Evolutionary conservation across 306 rosid genomes (phyloP).

Genomic region (Vigna angularis): DNA sequence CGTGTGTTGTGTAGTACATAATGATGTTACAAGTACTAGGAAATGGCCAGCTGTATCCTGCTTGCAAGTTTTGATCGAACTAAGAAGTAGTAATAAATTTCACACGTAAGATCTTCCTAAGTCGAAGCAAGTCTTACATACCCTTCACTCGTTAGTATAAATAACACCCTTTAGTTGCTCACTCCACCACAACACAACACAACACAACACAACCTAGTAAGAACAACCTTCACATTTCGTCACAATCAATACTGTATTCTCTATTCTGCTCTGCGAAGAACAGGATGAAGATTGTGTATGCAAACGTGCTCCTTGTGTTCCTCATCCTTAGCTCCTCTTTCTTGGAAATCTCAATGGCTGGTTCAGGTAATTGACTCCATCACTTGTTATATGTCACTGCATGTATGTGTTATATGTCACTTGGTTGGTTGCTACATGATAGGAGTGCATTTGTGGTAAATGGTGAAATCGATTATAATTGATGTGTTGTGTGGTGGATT

Average conservation of each 20-base stretch:
- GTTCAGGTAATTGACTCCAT: slow-evolving; percentile 58
- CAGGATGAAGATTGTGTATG: slow-evolving; percentile 61
- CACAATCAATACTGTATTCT: neutral
- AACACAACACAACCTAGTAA: too few species aligned
- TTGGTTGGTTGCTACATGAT: neutral
- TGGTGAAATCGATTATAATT: neutral
- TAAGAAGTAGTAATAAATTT: neutral
- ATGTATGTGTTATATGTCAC: neutral
- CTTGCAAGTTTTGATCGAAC: neutral
- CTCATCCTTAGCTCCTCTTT: slow-evolving; percentile 67
- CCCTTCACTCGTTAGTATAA: slow-evolving; percentile 27
- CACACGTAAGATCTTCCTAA: neutral
- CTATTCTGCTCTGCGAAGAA: neutral
- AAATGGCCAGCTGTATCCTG: slow-evolving; percentile 38
- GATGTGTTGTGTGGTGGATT: neutral
- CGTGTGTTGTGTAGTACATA: neutral
- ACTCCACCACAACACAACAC: neutral
- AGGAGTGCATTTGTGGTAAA: neutral
- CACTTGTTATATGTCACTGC: neutral
- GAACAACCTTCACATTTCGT: neutral
- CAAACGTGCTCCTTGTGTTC: slow-evolving; percentile 55
- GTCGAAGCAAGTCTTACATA: neutral
- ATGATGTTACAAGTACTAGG: neutral
- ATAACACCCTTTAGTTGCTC: neutral
- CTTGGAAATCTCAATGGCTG: slow-evolving; percentile 58